Evolutionary conservation across 768 basidiomycete species (phyloP), one percentile per base, ranked within the genome.

Genomic region (Lactarius deliciosus): DNA sequence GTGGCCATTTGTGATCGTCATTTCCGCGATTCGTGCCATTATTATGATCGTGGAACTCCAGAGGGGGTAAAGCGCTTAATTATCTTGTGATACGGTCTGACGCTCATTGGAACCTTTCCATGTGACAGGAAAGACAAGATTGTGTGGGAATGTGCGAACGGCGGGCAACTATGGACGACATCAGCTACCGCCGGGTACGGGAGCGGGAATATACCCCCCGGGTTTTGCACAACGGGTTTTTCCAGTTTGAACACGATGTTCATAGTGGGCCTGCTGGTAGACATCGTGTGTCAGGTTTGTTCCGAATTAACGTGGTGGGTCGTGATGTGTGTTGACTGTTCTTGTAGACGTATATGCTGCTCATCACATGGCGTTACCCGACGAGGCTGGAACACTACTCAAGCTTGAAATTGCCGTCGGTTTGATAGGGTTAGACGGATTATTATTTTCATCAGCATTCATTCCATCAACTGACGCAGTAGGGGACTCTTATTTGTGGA

Each of bases 1-100:
- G 41, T 91, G 88, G 89, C 87, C 88, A 2, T 86, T 90, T 75
- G 65, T 89, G 64, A 86, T 91, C 72, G 79, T 89, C 75, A 82
- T 87, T 66, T 81, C 79, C 72, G 84, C 83, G 32, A 74, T 90
- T 64, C 84, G 89, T 65, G 86, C 85, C 50, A 86, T 87, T 73
- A 73, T 89, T 67, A 90, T 90, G 85, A 87, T 90, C 74, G 85
- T 88, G 74, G 78, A 89, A 76, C 83, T 91, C 66, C 81, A 88
- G 73, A 82, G 87, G 75, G 85, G 85, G 87, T 88, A 76, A 74
- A 84, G 77, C 73, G 72, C 64, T 72, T 75, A 72, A 69, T 71
- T 65, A 65, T 61, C 67, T 58, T 36, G 56, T 57, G 57, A 64
- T 58, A 56, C 56, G 36, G n/a, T n/a, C 41, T 40, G 45, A 47